Conservation (phyloP, 2,329 filamentous ascomycete genomes). For the Calonectria fujianensis region DNA sequence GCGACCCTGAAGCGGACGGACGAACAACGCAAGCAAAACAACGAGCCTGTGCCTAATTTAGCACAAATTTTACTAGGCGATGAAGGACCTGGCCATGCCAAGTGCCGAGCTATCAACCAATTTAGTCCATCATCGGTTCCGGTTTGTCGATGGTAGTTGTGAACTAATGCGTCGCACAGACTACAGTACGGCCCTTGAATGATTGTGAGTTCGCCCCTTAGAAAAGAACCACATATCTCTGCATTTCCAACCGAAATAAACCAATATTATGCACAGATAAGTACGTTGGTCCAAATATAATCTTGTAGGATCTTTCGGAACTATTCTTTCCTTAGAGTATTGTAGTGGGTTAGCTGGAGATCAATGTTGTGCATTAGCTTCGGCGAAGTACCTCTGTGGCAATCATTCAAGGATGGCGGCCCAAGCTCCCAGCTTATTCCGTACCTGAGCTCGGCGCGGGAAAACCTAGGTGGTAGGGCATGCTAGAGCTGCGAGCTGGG, state of each 20-base stretch:
- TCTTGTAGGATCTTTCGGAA: no score
- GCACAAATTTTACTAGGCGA: background rate
- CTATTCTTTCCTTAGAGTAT: no score
- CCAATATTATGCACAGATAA: no score
- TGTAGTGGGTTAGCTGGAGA: no score
- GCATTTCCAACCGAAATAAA: no score
- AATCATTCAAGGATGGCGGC: background rate
- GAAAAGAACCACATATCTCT: no score
- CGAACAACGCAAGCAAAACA: background rate
- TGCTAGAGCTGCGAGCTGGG: background rate
- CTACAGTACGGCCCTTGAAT: no score
- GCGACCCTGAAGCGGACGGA: background rate
- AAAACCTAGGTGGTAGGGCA: background rate
- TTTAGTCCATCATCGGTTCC: background rate
- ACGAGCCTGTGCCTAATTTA: background rate
- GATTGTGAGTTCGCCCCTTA: no score
- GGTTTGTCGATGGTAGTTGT: background rate
- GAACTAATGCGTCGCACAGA: background rate
- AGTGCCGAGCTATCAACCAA: background rate
- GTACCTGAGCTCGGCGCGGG: conserved; percentile 4
- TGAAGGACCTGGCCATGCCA: no score
- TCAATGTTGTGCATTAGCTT: no score
- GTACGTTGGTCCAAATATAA: no score
- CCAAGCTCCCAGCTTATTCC: conserved; percentile 19
- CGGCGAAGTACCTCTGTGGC: no score